Evolutionary conservation across 2,329 filamentous ascomycete genomes (phyloP).

Genomic region (Hypoxylon sp.): DNA sequence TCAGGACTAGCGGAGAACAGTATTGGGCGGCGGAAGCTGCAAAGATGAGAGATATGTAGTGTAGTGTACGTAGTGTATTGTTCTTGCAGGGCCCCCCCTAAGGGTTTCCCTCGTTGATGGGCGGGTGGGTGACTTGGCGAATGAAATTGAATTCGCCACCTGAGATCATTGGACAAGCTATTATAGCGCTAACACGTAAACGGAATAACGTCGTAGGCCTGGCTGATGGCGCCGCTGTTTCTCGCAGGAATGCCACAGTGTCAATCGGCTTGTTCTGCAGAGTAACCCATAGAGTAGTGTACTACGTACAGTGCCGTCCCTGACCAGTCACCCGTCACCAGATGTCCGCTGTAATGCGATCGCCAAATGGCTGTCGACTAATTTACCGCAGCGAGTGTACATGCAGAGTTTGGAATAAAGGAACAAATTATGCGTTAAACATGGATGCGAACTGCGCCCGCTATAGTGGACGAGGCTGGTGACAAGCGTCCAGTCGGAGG

Average conservation of each 20-base stretch:
- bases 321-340: slow-evolving; percentile 38
- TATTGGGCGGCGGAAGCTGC: slow-evolving; percentile 32
- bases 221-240: slow-evolving; percentile 37
- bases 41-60: slow-evolving; percentile 38
- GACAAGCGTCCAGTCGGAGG: slow-evolving; percentile 12
- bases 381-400: slow-evolving; percentile 37
- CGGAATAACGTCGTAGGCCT: slow-evolving; percentile 28
- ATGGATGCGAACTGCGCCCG: slow-evolving; percentile 30
- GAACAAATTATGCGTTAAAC: slow-evolving; percentile 28
- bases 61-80: slow-evolving; percentile 20
- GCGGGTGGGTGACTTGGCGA: slow-evolving; percentile 27
- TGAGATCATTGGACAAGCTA: slow-evolving; percentile 39
- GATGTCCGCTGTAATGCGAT: slow-evolving; percentile 43
- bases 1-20: slow-evolving; percentile 30
- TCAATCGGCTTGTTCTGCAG: slow-evolving; percentile 42
- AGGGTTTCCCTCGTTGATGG: slow-evolving; percentile 25
- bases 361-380: slow-evolving; percentile 34
- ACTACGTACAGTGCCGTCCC: slow-evolving; percentile 15
- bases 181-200: slow-evolving; percentile 20
- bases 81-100: slow-evolving; percentile 9
- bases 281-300: too few species aligned
- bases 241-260: slow-evolving; percentile 43
- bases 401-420: slow-evolving; percentile 24
- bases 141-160: slow-evolving; percentile 42
- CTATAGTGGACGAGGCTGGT: slow-evolving; percentile 33